Evolutionary conservation across 192 early-diverging fungal genomes (phyloP).

Genomic region (Entomortierella beljakovae): DNA sequence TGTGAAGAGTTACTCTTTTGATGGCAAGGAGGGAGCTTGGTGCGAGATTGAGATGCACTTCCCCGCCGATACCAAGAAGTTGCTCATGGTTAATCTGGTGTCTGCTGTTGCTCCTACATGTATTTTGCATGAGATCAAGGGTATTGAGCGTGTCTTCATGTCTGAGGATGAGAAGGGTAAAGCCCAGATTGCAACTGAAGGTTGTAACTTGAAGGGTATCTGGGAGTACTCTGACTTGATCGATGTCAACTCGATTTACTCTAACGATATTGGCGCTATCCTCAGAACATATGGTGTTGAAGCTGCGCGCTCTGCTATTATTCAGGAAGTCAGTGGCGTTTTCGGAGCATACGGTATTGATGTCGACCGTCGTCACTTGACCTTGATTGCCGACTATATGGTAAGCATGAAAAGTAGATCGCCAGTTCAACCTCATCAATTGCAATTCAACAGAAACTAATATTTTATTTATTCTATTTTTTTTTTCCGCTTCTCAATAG

Average conservation of each 20-base stretch:
- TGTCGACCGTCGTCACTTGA: slow-evolving; percentile 95
- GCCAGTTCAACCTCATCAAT: neutral
- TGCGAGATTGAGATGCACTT: slow-evolving; percentile 91
- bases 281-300: slow-evolving; percentile 97
- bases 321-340: slow-evolving; percentile 91
- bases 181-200: slow-evolving; percentile 82
- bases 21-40: slow-evolving; percentile 72
- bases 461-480: neutral
- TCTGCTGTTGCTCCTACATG: slow-evolving; percentile 79
- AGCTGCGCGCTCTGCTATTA: slow-evolving; percentile 92
- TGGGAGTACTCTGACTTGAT: slow-evolving; percentile 84
- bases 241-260: slow-evolving; percentile 89
- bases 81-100: slow-evolving; percentile 92
- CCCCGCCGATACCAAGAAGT: slow-evolving; percentile 89
- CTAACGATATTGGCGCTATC: slow-evolving; percentile 97
- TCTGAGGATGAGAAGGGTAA: slow-evolving; percentile 70
- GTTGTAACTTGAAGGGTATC: slow-evolving; percentile 91
- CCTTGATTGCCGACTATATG: slow-evolving; percentile 99
- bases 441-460: neutral
- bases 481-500: slow-evolving; percentile 35
- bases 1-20: slow-evolving; percentile 77
- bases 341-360: slow-evolving; percentile 95
- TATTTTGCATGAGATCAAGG: slow-evolving; percentile 88
- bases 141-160: slow-evolving; percentile 84
- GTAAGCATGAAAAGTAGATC: slow-evolving; percentile 36